A percentile compares a stretch with the other conserved stretches of the same genome.
phyloP scores from a whole-genome alignment of 202 grass and related monocot genomes.

The Panicum hallii region DNA sequence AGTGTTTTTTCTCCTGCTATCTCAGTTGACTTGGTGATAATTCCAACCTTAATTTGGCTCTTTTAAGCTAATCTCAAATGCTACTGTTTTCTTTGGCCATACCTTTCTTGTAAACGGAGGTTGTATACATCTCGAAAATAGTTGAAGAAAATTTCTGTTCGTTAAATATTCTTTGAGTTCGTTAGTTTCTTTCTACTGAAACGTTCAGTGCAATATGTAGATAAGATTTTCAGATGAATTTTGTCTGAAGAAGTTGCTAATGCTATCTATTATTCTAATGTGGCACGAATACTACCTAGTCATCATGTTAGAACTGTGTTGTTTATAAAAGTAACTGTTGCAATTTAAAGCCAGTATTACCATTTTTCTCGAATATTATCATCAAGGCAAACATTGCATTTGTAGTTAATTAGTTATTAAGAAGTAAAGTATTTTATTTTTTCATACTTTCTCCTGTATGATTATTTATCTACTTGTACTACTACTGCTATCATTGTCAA shows the following conservation, averaged over 20 bases:
- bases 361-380: background rate
- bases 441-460: background rate
- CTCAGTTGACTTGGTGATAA: background rate
- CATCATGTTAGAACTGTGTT: background rate
- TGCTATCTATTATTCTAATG: conserved; percentile 8
- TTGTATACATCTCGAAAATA: background rate
- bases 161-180: background rate
- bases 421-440: background rate
- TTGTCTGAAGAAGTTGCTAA: background rate
- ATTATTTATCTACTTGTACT: background rate
- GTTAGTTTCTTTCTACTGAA: conserved; percentile 1
- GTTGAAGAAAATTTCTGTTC: background rate
- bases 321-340: background rate
- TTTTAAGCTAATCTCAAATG: background rate
- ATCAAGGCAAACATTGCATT: background rate
- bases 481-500: background rate
- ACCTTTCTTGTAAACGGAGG: background rate
- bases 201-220: background rate
- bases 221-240: background rate
- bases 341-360: background rate
- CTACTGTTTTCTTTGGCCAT: background rate
- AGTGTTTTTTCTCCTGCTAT: background rate
- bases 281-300: background rate
- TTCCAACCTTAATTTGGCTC: background rate
- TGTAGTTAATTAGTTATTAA: background rate